Conservation (phyloP, 148 eudicot species). For the Polygonum maritimum region DNA sequence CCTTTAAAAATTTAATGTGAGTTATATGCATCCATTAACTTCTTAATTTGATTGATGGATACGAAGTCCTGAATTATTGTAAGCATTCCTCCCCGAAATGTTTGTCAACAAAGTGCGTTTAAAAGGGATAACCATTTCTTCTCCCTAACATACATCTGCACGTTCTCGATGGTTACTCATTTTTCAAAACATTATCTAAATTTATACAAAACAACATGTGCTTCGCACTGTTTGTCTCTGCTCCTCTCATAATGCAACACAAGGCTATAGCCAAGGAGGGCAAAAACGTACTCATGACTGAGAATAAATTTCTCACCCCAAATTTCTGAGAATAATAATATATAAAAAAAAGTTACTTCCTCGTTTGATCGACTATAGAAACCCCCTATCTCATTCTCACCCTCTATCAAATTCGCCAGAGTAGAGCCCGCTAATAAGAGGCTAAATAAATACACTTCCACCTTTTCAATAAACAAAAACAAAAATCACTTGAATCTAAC, state of each 20-base stretch:
- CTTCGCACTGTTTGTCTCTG: background rate
- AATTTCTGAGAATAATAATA: background rate
- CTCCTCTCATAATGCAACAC: background rate
- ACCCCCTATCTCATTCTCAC: background rate
- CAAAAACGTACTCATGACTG: background rate
- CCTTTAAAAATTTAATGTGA: too few species aligned
- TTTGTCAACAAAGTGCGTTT: background rate
- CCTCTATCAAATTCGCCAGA: conserved; percentile 1
- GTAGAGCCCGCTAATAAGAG: background rate
- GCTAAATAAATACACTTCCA: background rate
- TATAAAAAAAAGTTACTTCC: too few species aligned
- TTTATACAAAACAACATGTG: too few species aligned
- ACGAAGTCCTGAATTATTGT: too few species aligned
- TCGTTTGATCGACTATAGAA: background rate
- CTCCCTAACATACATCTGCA: too few species aligned
- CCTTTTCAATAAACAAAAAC: background rate
- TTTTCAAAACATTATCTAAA: background rate
- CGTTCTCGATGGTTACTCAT: too few species aligned
- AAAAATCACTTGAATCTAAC: background rate
- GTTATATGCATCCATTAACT: too few species aligned
- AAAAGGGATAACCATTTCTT: too few species aligned
- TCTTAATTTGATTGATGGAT: too few species aligned
- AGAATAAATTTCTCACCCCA: background rate
- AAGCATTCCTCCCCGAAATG: background rate
- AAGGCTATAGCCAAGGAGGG: background rate